Base-by-base conservation (phyloP, 192 early-diverging fungal species). In the Dissophora globulifera region DNA sequence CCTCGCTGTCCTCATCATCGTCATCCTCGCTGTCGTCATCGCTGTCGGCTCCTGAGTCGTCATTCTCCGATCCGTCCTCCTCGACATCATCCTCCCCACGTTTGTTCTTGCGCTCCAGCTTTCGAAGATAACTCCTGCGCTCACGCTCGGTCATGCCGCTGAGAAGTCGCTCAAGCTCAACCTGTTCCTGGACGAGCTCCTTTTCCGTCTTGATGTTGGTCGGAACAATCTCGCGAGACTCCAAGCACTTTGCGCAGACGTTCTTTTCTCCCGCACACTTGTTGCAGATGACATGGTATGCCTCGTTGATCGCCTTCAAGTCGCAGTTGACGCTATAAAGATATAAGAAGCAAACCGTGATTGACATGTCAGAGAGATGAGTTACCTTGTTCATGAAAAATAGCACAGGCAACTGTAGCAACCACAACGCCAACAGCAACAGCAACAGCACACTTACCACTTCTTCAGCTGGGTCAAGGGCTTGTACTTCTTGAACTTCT, bases 401-500 rank as follows among this genome's bases (percentile, higher is more conserved):
- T 29, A 57, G 54, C 23, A 11, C 32, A 29, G n/a, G n/a, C n/a
- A n/a, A n/a, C n/a, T n/a, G n/a, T n/a, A n/a, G n/a, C n/a, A n/a
- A n/a, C n/a, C n/a, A n/a, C n/a, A n/a, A n/a, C n/a, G n/a, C n/a
- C n/a, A n/a, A n/a, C n/a, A n/a, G n/a, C n/a, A n/a, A n/a, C n/a
- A n/a, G n/a, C n/a, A n/a, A n/a, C n/a, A n/a, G n/a, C 33, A 31
- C 51, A 31, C 69, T 76, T 78, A 92, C 92, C 93, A 99, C 67
- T 91, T 94, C 79, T 95, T 96, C 55, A 92, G 86, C 23, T 84
- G 85, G 22, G 95, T 95, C 69, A 99, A 86, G 33, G 95, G 94
- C 86, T 98, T 99, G 84, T 99, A 99, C 81, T 98, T 95, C 76
- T 90, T 90, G 85, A 93, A 95, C 79, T 93, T 91, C 79, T 99